Conservation (phyloP, 2,329 filamentous ascomycete genomes). For the Dactylonectria estremocensis region DNA sequence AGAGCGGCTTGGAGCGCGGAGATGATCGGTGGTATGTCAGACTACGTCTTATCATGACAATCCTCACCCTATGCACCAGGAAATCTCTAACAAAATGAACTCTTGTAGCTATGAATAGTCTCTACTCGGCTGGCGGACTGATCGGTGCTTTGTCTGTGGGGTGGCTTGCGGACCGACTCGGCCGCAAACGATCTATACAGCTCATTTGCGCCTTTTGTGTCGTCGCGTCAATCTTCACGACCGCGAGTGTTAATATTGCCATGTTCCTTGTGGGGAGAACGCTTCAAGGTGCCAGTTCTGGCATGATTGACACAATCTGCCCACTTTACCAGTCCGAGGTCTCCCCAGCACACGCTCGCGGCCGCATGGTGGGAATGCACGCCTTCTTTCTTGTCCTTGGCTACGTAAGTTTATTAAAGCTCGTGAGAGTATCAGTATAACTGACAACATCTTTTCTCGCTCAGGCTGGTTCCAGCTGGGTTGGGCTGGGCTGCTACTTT, state of each 20-base stretch:
- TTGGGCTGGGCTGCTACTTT: slow-evolving; percentile 4
- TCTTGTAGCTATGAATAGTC: neutral
- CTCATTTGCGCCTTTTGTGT: slow-evolving; percentile 3
- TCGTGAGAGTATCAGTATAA: no score
- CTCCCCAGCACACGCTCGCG: neutral
- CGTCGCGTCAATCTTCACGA: neutral
- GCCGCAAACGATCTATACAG: slow-evolving; percentile 4
- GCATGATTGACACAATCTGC: slow-evolving; percentile 8
- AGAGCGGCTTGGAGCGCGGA: neutral
- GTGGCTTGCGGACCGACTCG: neutral
- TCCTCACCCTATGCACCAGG: neutral
- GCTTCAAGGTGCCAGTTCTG: neutral
- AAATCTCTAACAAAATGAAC: neutral
- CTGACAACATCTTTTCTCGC: neutral
- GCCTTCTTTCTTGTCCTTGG: slow-evolving; percentile 2
- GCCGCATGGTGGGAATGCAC: slow-evolving; percentile 7
- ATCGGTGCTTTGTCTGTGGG: neutral
- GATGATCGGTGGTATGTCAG: slow-evolving; percentile 1
- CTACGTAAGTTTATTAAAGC: slow-evolving; percentile 3
- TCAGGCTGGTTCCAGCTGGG: neutral
- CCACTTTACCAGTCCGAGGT: slow-evolving; percentile 7
- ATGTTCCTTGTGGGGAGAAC: neutral
- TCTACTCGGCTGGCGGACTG: slow-evolving; percentile 1
- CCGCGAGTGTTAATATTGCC: neutral
- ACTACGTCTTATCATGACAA: neutral